Percentiles rank a stretch among this genome's conserved stretches.
These are phyloP conservation scores for Boletus rufocinnamomeus DNA, from an alignment of 768 basidiomycete genomes.

Conservation along the genomic window DNA sequence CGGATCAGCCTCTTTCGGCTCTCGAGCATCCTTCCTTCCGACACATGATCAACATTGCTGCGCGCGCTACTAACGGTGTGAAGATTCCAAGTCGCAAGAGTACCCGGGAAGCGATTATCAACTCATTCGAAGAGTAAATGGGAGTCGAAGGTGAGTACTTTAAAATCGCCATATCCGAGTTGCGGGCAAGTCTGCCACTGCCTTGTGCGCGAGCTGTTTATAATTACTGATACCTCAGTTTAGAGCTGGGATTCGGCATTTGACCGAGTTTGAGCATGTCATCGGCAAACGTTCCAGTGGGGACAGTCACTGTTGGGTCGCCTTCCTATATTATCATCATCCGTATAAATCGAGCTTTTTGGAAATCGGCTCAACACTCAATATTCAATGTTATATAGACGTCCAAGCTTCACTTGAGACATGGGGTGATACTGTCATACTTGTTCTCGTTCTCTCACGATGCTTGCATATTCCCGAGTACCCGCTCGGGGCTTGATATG, in stretches of 20 bases:
- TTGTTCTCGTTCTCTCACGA: conserved; percentile 4
- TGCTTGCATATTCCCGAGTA: neutral
- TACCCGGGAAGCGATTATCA: too few species aligned
- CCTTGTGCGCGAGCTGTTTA: neutral
- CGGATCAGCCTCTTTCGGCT: too few species aligned
- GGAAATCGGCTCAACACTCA: neutral
- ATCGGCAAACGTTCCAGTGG: conserved; percentile 48
- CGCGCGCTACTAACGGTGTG: too few species aligned
- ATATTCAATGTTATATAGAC: neutral
- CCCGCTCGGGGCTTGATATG: conserved; percentile 1
- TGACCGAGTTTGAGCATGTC: conserved; percentile 80
- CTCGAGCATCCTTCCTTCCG: too few species aligned
- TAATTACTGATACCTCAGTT: neutral
- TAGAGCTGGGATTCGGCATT: conserved; percentile 92
- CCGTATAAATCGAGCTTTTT: neutral
- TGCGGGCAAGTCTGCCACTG: neutral
- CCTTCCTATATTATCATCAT: conserved; percentile 12
- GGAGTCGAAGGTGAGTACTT: neutral
- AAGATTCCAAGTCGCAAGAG: too few species aligned
- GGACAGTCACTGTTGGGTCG: conserved; percentile 46
- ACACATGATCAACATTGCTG: too few species aligned
- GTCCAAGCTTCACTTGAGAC: neutral
- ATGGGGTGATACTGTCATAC: conserved; percentile 4
- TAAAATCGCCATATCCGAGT: neutral
- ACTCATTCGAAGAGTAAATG: too few species aligned